Conservation (phyloP, 2,329 filamentous ascomycete species). For the Xylariomycetidae sp. region DNA sequence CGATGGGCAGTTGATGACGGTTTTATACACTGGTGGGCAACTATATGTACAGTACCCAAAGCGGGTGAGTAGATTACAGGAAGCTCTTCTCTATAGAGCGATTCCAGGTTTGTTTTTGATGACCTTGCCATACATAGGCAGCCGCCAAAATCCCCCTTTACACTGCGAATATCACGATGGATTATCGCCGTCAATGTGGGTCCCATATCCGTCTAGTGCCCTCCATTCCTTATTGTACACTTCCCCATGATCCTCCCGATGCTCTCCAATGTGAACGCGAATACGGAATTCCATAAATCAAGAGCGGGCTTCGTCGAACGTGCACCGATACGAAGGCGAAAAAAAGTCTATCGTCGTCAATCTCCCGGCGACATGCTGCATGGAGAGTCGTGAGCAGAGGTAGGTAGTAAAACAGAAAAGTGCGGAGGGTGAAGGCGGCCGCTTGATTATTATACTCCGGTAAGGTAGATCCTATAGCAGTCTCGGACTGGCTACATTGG, state of each 20-base stretch:
- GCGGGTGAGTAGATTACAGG: conserved; percentile 11
- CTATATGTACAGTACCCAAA: conserved; percentile 15
- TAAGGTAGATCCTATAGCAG: too few species aligned
- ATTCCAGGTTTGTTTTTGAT: not conserved
- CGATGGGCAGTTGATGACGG: not conserved
- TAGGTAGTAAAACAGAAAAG: conserved; percentile 4
- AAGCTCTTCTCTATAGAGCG: conserved; percentile 4
- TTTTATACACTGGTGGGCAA: conserved; percentile 14
- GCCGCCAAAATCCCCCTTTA: conserved; percentile 7
- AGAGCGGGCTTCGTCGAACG: too few species aligned
- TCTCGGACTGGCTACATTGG: conserved; percentile 7
- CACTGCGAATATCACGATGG: conserved; percentile 9
- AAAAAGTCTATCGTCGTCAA: too few species aligned
- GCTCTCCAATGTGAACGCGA: too few species aligned
- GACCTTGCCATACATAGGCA: conserved; percentile 1
- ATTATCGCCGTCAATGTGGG: too few species aligned
- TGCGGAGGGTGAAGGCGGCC: not conserved
- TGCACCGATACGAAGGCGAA: too few species aligned
- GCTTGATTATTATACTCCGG: too few species aligned
- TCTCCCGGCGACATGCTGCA: too few species aligned
- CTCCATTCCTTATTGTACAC: conserved; percentile 15
- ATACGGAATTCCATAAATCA: too few species aligned
- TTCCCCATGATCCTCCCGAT: too few species aligned
- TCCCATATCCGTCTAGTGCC: conserved; percentile 12
- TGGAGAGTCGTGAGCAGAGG: too few species aligned